phyloP scores from a whole-genome alignment of 1,139 yeast species.

The Debaryomyces sp. region DNA sequence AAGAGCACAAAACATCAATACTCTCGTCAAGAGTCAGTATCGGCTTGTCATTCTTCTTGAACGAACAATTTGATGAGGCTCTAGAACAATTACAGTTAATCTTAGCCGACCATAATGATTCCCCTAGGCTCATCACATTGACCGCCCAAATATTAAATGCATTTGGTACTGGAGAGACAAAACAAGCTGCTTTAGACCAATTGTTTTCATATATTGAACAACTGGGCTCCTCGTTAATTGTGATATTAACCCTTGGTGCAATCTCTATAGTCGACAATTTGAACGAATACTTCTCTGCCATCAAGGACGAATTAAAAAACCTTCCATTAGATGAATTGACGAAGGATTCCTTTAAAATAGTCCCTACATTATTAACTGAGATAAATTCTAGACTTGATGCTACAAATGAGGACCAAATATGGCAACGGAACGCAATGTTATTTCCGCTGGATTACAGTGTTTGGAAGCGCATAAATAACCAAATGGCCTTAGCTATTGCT shows the following conservation, averaged over 20 bases:
- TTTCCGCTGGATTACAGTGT: slow-evolving; percentile 71
- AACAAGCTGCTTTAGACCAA: slow-evolving; percentile 79
- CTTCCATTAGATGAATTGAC: slow-evolving; percentile 52
- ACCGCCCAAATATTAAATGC: slow-evolving; percentile 82
- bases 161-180: slow-evolving; percentile 69
- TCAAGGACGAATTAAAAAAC: slow-evolving; percentile 64
- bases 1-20: slow-evolving; percentile 20
- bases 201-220: slow-evolving; percentile 62
- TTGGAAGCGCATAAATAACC: slow-evolving; percentile 65
- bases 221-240: slow-evolving; percentile 64
- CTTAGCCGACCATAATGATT: slow-evolving; percentile 48
- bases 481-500: slow-evolving; percentile 51
- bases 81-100: slow-evolving; percentile 67
- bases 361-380: slow-evolving; percentile 63
- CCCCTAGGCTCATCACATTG: slow-evolving; percentile 65
- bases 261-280: slow-evolving; percentile 68
- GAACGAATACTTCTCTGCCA: slow-evolving; percentile 61
- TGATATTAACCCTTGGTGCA: slow-evolving; percentile 78
- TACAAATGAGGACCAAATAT: slow-evolving; percentile 30
- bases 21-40: slow-evolving; percentile 68
- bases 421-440: slow-evolving; percentile 73
- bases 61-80: slow-evolving; percentile 62
- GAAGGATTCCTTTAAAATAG: slow-evolving; percentile 52
- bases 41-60: slow-evolving; percentile 71
- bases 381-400: slow-evolving; percentile 40